phyloP scores from a whole-genome alignment of 192 early-diverging fungal species.

The Globomyces pollinis-pini region DNA sequence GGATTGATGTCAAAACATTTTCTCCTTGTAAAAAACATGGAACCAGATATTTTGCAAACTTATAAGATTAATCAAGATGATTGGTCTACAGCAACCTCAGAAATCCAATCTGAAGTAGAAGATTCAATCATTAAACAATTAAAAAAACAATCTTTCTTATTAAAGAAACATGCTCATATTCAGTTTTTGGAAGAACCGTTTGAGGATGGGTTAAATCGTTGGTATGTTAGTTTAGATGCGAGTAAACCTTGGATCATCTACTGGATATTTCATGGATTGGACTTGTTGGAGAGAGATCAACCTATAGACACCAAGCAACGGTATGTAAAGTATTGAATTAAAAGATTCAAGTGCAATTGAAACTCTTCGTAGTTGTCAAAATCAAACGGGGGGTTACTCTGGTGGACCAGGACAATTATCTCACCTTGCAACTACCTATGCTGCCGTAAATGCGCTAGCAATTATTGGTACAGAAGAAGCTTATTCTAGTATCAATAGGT shows the following conservation, averaged over 20 bases:
- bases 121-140: constrained; percentile 15
- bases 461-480: constrained; percentile 69
- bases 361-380: constrained; percentile 60
- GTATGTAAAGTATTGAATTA: constrained; percentile 15
- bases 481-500: constrained; percentile 49
- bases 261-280: constrained; percentile 82
- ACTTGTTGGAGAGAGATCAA: constrained; percentile 59
- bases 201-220: constrained; percentile 19
- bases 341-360: constrained; percentile 36
- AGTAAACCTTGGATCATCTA: constrained; percentile 86
- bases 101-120: constrained; percentile 44
- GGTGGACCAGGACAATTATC: constrained; percentile 80
- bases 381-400: constrained; percentile 70
- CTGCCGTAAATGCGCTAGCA: constrained; percentile 73
- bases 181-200: neutral
- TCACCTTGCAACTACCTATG: constrained; percentile 87
- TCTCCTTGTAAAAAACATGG: no score
- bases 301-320: constrained; percentile 35
- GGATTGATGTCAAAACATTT: no score
- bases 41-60: constrained; percentile 1
- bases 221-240: constrained; percentile 51
- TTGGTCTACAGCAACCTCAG: constrained; percentile 50
- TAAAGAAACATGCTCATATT: neutral
- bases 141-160: constrained; percentile 3
- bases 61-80: constrained; percentile 42